A percentile compares a stretch with the other conserved stretches of the same genome.
Conservation (phyloP, 768 basidiomycete genomes). For the Imleria badia region DNA sequence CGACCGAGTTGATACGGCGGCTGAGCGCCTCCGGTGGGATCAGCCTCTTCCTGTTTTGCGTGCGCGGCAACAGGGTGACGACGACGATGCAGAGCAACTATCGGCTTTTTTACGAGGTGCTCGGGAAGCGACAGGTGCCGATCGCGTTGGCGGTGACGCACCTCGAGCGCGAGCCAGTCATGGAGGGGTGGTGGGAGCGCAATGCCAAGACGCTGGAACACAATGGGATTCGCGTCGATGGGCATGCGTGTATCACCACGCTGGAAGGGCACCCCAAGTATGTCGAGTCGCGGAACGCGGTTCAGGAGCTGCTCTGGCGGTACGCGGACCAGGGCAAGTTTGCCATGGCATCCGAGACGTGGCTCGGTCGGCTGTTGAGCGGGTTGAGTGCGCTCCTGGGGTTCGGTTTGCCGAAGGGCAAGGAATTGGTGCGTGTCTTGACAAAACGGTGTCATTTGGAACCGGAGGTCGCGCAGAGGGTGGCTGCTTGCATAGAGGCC, state of each 20-base stretch:
- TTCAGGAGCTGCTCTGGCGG: constrained; percentile 21
- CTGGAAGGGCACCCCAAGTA: constrained; percentile 23
- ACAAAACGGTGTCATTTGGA: constrained; percentile 26
- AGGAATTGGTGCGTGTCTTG: constrained; percentile 22
- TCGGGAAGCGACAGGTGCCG: constrained; percentile 39
- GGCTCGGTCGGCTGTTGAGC: constrained; percentile 19
- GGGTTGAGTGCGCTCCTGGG: constrained; percentile 19
- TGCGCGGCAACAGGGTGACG: constrained; percentile 32
- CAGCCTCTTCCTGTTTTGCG: constrained; percentile 33
- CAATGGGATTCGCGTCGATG: constrained; percentile 18
- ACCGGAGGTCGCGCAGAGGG: constrained; percentile 22
- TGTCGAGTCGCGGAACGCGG: constrained; percentile 14
- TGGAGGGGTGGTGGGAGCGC: constrained; percentile 34
- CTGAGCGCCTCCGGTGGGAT: constrained; percentile 29
- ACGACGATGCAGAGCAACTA: constrained; percentile 32
- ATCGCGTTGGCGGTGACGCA: constrained; percentile 40
- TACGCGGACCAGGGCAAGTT: constrained; percentile 27
- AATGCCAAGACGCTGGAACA: constrained; percentile 22
- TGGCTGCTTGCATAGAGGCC: constrained; percentile 23
- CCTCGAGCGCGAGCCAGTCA: constrained; percentile 32
- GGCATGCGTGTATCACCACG: constrained; percentile 32
- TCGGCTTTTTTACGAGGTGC: constrained; percentile 38
- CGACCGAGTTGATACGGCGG: constrained; percentile 31
- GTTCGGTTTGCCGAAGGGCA: constrained; percentile 18
- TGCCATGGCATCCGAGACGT: constrained; percentile 21